Conservation (phyloP, 2,329 filamentous ascomycete genomes). For the Penicillium rolfsii region DNA sequence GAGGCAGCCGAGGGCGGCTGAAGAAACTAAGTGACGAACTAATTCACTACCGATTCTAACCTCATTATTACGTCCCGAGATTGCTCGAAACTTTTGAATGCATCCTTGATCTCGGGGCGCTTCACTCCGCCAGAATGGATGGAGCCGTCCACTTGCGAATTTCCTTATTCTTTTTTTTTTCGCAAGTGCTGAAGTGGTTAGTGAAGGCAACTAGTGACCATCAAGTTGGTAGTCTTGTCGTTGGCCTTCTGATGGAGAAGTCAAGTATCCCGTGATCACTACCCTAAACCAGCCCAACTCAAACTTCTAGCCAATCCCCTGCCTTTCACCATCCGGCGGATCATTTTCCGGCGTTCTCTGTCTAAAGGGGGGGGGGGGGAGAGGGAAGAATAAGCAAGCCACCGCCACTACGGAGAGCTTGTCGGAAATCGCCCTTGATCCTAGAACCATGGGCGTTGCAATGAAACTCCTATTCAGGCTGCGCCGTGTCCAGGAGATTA, state of each 20-base stretch:
- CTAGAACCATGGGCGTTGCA: slow-evolving; percentile 4
- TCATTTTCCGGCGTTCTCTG: not conserved
- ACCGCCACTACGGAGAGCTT: slow-evolving; percentile 22
- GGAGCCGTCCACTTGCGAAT: not conserved
- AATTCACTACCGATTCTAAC: not conserved
- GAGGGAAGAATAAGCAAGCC: slow-evolving; percentile 9
- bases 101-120: slow-evolving; percentile 2
- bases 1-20: slow-evolving; percentile 22
- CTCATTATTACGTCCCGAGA: not conserved
- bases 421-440: slow-evolving; percentile 13
- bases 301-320: not conserved
- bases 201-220: not conserved
- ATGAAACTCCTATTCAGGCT: not conserved
- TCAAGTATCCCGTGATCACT: not conserved
- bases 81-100: slow-evolving; percentile 18
- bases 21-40: slow-evolving; percentile 10
- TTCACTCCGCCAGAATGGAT: not conserved
- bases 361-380: not conserved
- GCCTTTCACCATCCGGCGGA: not conserved
- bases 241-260: not conserved
- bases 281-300: slow-evolving; percentile 3
- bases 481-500: too few relatives aligned
- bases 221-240: not conserved
- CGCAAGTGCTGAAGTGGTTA: not conserved
- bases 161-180: not conserved